A percentile compares a stretch with the other conserved stretches of the same genome.
phyloP scores from a whole-genome alignment of 371 early-diverging fungal genomes.

The Conidiobolus incongruus region DNA sequence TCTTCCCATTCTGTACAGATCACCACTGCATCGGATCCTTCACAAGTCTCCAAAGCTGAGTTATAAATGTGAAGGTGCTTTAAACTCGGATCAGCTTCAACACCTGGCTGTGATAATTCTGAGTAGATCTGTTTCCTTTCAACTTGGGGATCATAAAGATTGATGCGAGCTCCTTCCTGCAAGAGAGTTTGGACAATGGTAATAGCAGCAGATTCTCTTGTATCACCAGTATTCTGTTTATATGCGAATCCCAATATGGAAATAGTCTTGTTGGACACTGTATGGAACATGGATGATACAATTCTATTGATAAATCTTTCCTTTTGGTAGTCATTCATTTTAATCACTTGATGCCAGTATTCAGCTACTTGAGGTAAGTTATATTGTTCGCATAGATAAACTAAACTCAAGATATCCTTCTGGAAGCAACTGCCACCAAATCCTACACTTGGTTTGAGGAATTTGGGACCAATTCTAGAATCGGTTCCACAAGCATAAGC shows the following conservation, averaged over 20 bases:
- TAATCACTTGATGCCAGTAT: constrained; percentile 83
- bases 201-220: constrained; percentile 84
- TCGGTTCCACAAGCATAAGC: constrained; percentile 80
- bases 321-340: constrained; percentile 86
- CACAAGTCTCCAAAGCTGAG: constrained; percentile 38
- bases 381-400: constrained; percentile 62
- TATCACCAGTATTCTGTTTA: constrained; percentile 91
- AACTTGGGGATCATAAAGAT: constrained; percentile 86
- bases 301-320: constrained; percentile 54
- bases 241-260: constrained; percentile 84
- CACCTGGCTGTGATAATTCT: constrained; percentile 52
- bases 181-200: constrained; percentile 58
- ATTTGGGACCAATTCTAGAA: constrained; percentile 73
- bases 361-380: constrained; percentile 78
- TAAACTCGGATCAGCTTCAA: constrained; percentile 19
- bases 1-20: constrained; percentile 87
- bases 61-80: constrained; percentile 30
- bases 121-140: constrained; percentile 48
- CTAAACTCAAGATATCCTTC: constrained; percentile 84
- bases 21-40: constrained; percentile 61
- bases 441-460: constrained; percentile 78
- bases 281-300: constrained; percentile 48
- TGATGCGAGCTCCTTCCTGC: constrained; percentile 52
- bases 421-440: constrained; percentile 94
- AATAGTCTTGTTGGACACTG: constrained; percentile 62